Conservation (phyloP, 2,329 filamentous ascomycete species). For the Volutella citrinella region DNA sequence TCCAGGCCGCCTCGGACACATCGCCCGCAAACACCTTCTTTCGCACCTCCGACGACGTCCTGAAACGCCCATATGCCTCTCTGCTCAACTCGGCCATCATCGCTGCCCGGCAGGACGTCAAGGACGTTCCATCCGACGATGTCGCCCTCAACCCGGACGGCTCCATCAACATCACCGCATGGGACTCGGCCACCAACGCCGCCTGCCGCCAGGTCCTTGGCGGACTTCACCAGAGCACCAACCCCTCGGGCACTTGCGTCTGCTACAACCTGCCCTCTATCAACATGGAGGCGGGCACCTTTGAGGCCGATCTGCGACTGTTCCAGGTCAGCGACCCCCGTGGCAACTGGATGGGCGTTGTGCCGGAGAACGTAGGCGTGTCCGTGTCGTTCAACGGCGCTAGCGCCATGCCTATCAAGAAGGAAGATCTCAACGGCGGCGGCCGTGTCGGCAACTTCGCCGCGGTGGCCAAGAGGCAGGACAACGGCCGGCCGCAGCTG, state of each 20-base stretch:
- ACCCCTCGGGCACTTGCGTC: conserved; percentile 73
- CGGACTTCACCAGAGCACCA: conserved; percentile 56
- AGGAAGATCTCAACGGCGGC: conserved; percentile 22
- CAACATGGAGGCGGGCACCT: conserved; percentile 64
- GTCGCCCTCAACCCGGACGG: conserved; percentile 39
- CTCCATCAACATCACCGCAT: conserved; percentile 52
- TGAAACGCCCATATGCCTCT: conserved; percentile 26
- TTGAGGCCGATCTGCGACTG: conserved; percentile 73
- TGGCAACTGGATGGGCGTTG: conserved; percentile 50
- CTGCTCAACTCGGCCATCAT: conserved; percentile 1
- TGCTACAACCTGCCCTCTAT: conserved; percentile 80
- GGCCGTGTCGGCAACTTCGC: conserved; percentile 20
- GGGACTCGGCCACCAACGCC: conserved; percentile 51
- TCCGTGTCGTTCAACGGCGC: conserved; percentile 54
- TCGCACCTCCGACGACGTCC: conserved; percentile 28
- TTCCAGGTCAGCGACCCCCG: conserved; percentile 64
- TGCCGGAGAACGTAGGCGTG: conserved; percentile 52
- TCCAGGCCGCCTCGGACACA: conserved; percentile 15
- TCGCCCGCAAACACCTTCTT: conserved; percentile 14
- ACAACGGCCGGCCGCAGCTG: conserved; percentile 33
- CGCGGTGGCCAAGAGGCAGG: conserved; percentile 15
- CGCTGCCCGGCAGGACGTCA: conserved; percentile 10
- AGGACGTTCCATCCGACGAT: conserved; percentile 18
- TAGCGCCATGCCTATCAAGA: conserved; percentile 28
- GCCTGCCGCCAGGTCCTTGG: conserved; percentile 60